Conservation (phyloP, 208 protist genomes). For the Trypanosoma congolense region DNA sequence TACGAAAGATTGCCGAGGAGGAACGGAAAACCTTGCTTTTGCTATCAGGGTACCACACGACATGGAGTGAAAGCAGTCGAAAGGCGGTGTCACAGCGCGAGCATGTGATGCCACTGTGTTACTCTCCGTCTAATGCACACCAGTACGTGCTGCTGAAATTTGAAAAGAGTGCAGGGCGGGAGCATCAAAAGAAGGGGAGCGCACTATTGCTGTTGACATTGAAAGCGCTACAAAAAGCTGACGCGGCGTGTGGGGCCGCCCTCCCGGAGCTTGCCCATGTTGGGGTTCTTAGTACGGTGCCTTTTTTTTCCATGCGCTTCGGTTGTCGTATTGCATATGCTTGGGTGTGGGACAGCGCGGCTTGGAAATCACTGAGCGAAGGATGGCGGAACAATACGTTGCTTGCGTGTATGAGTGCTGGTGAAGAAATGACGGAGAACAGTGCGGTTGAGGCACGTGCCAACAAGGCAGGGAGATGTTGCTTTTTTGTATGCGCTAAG, state of each 20-base stretch:
- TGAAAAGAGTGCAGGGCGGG: slow-evolving; percentile 4
- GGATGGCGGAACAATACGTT: not conserved
- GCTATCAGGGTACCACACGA: slow-evolving; percentile 40
- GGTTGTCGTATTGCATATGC: slow-evolving; percentile 47
- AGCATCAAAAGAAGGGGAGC: slow-evolving; percentile 22
- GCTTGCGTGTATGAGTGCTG: not conserved
- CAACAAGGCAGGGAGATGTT: not conserved
- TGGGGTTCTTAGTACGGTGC: slow-evolving; percentile 39
- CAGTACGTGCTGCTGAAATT: slow-evolving; percentile 40
- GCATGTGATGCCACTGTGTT: slow-evolving; percentile 8
- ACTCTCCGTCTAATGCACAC: slow-evolving; percentile 32
- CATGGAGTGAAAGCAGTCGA: slow-evolving; percentile 29
- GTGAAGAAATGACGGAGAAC: not conserved
- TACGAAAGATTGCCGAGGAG: slow-evolving; percentile 30
- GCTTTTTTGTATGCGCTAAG: slow-evolving; percentile 7
- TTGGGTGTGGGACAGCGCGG: slow-evolving; percentile 34
- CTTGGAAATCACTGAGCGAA: slow-evolving; percentile 5
- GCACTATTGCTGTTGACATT: slow-evolving; percentile 26
- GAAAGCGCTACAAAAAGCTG: not conserved
- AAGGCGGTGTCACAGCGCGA: slow-evolving; percentile 2
- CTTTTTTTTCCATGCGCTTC: slow-evolving; percentile 68
- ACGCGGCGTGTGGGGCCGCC: not conserved
- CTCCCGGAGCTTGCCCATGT: slow-evolving; percentile 20
- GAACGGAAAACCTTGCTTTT: slow-evolving; percentile 47
- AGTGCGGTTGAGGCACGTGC: not conserved